Evolutionary conservation across 2,329 filamentous ascomycete species (phyloP).

Genomic region (Aspergillus bombycis): DNA sequence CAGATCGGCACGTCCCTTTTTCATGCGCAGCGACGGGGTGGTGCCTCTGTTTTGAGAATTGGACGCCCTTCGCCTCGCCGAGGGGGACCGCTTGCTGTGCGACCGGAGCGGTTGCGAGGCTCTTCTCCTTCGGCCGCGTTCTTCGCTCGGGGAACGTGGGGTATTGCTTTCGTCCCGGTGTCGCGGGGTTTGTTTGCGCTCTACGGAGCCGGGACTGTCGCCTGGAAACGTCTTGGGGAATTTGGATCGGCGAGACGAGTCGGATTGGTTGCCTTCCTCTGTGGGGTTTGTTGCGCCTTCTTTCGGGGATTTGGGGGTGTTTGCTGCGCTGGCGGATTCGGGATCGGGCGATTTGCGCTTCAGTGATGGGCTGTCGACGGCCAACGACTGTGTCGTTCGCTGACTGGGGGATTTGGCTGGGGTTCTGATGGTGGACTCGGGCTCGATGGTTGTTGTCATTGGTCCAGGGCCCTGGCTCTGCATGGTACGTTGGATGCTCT

Average conservation of each 20-base stretch:
- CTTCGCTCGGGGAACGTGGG: slow-evolving; percentile 12
- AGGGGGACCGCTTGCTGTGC: slow-evolving; percentile 22
- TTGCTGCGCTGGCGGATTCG: slow-evolving; percentile 22
- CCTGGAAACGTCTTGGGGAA: slow-evolving; percentile 33
- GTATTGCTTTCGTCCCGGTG: not conserved
- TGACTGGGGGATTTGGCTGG: slow-evolving; percentile 12
- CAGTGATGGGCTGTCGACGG: slow-evolving; percentile 36
- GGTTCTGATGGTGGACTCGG: slow-evolving; percentile 1
- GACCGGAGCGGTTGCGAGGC: slow-evolving; percentile 23
- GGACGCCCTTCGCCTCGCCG: slow-evolving; percentile 21
- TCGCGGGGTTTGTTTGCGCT: slow-evolving; percentile 30
- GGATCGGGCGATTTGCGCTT: slow-evolving; percentile 41
- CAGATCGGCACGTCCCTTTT: slow-evolving; percentile 24
- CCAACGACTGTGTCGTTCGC: slow-evolving; percentile 16
- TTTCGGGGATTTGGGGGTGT: not conserved
- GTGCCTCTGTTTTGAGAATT: slow-evolving; percentile 22
- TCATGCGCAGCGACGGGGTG: slow-evolving; percentile 27
- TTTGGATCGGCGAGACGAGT: slow-evolving; percentile 30
- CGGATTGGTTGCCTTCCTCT: slow-evolving; percentile 17
- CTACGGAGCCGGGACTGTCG: slow-evolving; percentile 40
- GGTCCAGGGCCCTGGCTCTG: not conserved
- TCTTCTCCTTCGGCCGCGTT: slow-evolving; percentile 19
- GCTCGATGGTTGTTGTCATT: not conserved
- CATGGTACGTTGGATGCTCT: slow-evolving; percentile 6
- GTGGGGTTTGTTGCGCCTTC: not conserved